Percentiles rank a stretch among this genome's conserved stretches.
Conservation (phyloP, 108 stramenopile species). For the Asterionellopsis glacialis region DNA sequence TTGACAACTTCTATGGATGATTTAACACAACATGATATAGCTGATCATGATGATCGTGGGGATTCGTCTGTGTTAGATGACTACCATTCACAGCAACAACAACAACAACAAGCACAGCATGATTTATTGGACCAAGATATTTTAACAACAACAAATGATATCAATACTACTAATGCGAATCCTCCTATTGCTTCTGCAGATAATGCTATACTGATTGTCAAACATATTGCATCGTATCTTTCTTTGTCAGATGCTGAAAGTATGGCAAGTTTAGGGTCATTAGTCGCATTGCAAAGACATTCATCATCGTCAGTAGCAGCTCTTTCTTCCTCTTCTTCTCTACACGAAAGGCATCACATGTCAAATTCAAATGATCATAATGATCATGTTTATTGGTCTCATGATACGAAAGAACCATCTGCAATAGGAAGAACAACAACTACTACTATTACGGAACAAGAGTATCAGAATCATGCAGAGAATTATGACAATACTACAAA, state of each 20-base stretch:
- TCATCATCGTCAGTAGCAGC: neutral
- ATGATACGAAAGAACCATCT: neutral
- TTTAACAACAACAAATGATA: no score
- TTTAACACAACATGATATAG: no score
- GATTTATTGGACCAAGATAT: neutral
- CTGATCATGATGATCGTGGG: no score
- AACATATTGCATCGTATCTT: conserved; percentile 60
- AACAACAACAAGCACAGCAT: neutral
- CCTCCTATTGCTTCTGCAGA: no score
- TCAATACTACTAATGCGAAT: no score
- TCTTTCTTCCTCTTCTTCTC: neutral
- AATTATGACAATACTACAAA: no score
- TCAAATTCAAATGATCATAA: conserved; percentile 20
- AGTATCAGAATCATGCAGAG: no score
- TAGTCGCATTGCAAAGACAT: neutral
- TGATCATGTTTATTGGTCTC: conserved; percentile 8
- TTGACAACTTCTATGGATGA: no score
- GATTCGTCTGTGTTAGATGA: no score
- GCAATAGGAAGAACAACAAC: conserved; percentile 3
- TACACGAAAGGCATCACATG: no score
- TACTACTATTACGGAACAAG: no score
- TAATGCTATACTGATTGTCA: conserved; percentile 22
- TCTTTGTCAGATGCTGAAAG: conserved; percentile 48
- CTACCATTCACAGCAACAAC: neutral
- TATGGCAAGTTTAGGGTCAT: conserved; percentile 3